Conservation (phyloP, 2,329 filamentous ascomycete genomes). For the Celoporthe dispersa region DNA sequence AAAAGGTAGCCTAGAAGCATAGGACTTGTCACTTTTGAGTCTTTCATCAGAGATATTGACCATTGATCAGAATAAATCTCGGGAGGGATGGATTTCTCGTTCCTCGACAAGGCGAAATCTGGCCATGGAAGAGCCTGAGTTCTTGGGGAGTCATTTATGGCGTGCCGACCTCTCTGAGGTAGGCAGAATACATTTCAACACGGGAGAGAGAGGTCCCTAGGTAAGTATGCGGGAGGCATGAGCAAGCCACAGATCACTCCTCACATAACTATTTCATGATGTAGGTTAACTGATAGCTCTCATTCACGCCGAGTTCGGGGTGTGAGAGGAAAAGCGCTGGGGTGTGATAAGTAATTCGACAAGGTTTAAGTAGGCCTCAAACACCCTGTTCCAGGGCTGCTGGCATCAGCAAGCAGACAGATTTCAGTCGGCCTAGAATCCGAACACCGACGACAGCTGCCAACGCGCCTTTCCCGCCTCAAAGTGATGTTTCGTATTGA, state of each 20-base stretch:
- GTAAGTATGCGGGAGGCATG: not conserved
- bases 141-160: not conserved
- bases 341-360: not conserved
- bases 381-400: no score
- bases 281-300: not conserved
- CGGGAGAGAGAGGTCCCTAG: no score
- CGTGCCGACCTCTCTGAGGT: not conserved
- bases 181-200: not conserved
- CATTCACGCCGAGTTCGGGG: not conserved
- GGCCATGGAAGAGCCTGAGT: no score
- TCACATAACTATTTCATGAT: not conserved
- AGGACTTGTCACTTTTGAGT: not conserved
- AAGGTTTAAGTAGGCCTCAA: not conserved
- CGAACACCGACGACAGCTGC: no score
- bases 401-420: not conserved
- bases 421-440: no score
- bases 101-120: not conserved
- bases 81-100: no score
- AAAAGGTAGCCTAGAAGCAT: not conserved
- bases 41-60: no score
- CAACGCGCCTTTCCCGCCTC: not conserved
- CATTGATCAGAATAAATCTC: no score
- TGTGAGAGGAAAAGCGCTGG: not conserved
- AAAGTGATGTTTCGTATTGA: not conserved
- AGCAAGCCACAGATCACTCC: not conserved